Percentiles rank a stretch among this genome's conserved stretches.
Evolutionary conservation across 2,329 filamentous ascomycete species (phyloP).

Genomic region (Chaetomiaceae sp.): DNA sequence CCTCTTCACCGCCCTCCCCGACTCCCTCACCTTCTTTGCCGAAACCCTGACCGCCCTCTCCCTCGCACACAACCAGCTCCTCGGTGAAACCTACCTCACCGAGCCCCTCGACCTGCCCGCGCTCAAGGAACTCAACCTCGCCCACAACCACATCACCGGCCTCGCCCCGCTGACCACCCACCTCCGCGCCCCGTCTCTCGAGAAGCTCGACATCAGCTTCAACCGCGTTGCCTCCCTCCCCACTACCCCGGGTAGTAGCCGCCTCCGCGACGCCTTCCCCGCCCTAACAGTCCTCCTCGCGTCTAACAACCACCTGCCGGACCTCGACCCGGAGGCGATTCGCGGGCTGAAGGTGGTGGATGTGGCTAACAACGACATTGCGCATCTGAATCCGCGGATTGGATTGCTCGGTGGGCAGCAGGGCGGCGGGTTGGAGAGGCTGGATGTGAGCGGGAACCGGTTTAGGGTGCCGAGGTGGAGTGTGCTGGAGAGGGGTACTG

Average conservation of each 20-base stretch:
- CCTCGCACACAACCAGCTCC: conserved; percentile 69
- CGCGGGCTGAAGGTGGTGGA: conserved; percentile 72
- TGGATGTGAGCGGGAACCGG: conserved; percentile 79
- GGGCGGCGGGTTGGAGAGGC: conserved; percentile 46
- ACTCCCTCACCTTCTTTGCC: conserved; percentile 65
- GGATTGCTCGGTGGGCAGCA: conserved; percentile 61
- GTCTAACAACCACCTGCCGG: conserved; percentile 72
- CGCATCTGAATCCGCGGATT: conserved; percentile 72
- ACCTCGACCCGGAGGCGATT: conserved; percentile 68
- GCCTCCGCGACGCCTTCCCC: conserved; percentile 63
- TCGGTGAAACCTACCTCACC: conserved; percentile 58
- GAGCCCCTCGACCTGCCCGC: conserved; percentile 62
- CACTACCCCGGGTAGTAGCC: conserved; percentile 50
- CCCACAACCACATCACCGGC: conserved; percentile 67
- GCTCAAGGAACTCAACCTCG: conserved; percentile 72
- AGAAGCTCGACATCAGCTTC: conserved; percentile 73
- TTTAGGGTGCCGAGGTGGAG: conserved; percentile 85
- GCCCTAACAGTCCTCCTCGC: conserved; percentile 65
- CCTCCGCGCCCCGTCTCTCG: conserved; percentile 69
- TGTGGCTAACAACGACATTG: conserved; percentile 79
- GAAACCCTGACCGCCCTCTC: conserved; percentile 67
- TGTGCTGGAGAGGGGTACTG: conserved; percentile 80
- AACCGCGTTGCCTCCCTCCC: conserved; percentile 74
- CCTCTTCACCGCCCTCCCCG: conserved; percentile 63
- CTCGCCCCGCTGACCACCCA: conserved; percentile 60